Base-by-base conservation (phyloP, 2,329 filamentous ascomycete genomes). In the Pseudogymnoascus sp. region DNA sequence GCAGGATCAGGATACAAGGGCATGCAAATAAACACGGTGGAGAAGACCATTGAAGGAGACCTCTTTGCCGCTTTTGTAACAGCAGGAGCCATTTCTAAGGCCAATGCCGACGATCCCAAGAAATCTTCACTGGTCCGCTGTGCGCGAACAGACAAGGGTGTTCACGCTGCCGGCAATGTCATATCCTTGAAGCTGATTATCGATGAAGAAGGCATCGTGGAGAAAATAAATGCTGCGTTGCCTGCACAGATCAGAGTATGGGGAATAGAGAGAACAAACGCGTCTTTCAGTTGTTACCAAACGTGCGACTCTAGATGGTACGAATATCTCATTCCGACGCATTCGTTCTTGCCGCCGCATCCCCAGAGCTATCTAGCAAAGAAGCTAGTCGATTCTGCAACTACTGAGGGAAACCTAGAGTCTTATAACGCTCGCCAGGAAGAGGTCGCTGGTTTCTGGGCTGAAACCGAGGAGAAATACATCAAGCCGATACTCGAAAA, bases 31-130 rank as follows among this genome's bases (percentile, higher is more conserved):
- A 87, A 87, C 73, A 80, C 81, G 69, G 77, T 86, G 66, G 87
- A 96, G 72, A 92, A 92, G 77, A 99, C 93, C 0, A 97, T 99
- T 66, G 94, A 99, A 77, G 90, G 93, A 45, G 94, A 99, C 69
- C 79, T 99, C 2, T 99, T 99, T 77, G 84, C 86, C 33, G 94
- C 94, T 2, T 93, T 99, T 69, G 88, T 99, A 65, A 85, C 86
- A 2, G 92, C 94, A 2, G 90, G 92, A 15, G 92, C 94, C 39
- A 96, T 99, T 65, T 95, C 92, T 58, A 97, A 97, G 75, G 91
- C 91, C 65, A 99, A 99, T 72, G 94, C 94, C 21, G 87, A 96
- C 69, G 94, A 99, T 72, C 94, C 93, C 3, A 96, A 95, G 75
- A 99, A 99, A 76, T 96, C 92, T 1, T 92, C 91, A 60, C 83